A percentile compares a stretch with the other conserved stretches of the same genome.
These are phyloP conservation scores for Teratosphaeria pseudoeucalypti DNA, from an alignment of 2,329 filamentous ascomycete species.

Conservation along the genomic window DNA sequence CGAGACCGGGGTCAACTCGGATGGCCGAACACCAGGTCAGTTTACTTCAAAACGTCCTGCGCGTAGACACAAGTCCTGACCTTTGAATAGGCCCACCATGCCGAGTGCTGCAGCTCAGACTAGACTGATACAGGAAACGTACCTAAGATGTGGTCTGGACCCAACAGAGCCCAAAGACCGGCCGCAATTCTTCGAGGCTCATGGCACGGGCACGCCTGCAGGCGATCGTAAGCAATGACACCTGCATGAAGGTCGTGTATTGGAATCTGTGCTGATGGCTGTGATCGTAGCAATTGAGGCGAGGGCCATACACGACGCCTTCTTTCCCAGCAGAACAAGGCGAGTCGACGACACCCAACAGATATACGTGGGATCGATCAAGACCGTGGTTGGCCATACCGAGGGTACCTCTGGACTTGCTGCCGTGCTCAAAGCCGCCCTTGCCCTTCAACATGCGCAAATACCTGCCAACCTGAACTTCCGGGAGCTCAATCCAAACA, in stretches of 20 bases:
- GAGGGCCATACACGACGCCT: too few relatives aligned
- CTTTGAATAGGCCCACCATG: background rate
- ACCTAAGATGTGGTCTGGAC: too few relatives aligned
- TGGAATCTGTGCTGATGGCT: too few relatives aligned
- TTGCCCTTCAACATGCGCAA: background rate
- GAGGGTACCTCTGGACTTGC: constrained; percentile 4
- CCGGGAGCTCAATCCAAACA: too few relatives aligned
- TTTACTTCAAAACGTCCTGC: too few relatives aligned
- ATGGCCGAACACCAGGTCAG: background rate
- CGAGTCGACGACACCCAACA: background rate
- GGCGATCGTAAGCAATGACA: background rate
- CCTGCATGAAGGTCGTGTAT: too few relatives aligned
- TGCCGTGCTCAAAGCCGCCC: constrained; percentile 2
- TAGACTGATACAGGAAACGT: too few relatives aligned
- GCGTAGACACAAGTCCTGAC: too few relatives aligned
- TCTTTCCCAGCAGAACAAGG: background rate
- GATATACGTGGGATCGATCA: constrained; percentile 9
- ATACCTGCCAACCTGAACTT: too few relatives aligned
- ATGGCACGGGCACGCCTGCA: background rate
- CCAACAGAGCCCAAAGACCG: too few relatives aligned
- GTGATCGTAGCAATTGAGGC: too few relatives aligned
- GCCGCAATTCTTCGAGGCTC: background rate
- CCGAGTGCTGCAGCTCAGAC: too few relatives aligned
- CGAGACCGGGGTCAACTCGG: background rate
- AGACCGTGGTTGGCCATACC: constrained; percentile 9